These are phyloP conservation scores for Coemansia sp. DNA, from an alignment of 192 early-diverging fungal genomes.

Conservation along the genomic window DNA sequence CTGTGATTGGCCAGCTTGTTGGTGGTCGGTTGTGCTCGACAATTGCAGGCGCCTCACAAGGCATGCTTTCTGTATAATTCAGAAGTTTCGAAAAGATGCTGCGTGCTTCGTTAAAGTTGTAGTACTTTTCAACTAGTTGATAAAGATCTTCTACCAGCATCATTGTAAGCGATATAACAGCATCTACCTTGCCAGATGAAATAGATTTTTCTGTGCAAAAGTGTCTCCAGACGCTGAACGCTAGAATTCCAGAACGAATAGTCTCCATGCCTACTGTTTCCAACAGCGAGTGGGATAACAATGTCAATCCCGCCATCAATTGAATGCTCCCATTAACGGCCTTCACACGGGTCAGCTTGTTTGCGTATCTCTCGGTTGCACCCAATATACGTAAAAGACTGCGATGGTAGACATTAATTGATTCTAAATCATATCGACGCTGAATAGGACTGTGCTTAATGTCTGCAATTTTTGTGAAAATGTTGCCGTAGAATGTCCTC, in stretches of 20 bases:
- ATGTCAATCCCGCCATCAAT: not conserved
- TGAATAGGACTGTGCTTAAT: not conserved
- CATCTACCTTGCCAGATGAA: conserved; percentile 16
- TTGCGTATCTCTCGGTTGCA: not conserved
- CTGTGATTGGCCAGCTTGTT: conserved; percentile 63
- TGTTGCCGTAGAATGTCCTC: not conserved
- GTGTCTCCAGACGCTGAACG: conserved; percentile 7
- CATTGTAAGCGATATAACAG: not conserved
- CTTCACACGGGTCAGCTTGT: not conserved
- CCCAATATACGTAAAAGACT: conserved; percentile 17
- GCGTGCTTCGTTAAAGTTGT: not conserved
- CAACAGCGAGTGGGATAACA: not conserved
- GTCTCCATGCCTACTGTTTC: not conserved
- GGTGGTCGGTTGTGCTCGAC: conserved; percentile 58
- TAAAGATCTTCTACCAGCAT: not conserved
- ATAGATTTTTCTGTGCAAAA: not conserved
- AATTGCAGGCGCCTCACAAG: conserved; percentile 62
- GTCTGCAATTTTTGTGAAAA: not conserved
- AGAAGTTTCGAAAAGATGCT: not conserved
- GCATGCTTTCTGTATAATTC: not conserved
- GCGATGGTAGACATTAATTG: not conserved
- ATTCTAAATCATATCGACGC: not conserved
- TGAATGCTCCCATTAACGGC: not conserved
- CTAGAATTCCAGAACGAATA: conserved; percentile 3
- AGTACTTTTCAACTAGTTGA: not conserved